Base-by-base conservation (phyloP, 306 rosid genomes). In the Erythrophleum fordii region DNA sequence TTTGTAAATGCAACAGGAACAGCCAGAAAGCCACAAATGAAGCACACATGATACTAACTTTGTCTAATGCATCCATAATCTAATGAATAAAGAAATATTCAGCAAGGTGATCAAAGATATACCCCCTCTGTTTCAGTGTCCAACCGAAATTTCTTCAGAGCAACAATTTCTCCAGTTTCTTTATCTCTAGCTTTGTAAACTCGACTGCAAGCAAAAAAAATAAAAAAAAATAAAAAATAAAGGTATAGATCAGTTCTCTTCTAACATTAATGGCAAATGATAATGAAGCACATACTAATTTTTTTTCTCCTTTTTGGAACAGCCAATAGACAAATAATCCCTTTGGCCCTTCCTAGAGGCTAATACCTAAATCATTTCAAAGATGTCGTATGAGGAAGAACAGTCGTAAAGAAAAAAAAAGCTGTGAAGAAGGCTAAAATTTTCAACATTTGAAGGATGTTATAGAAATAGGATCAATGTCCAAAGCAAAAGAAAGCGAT, bases 101-200 rank as follows among this genome's bases (percentile, higher is more conserved):
- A 10, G 25, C 56, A 51, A 31, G 22, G 42, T 53, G 49, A 74
- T 46, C 10, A 11, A 70, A 75, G 68, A 69, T 28, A 69, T 88
- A 88, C 92, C 89, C 92, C 91, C 39, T 87, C 94, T 80, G 82
- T 83, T 81, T 87, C 89, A 34, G 72, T 88, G 75, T 88, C 92
- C 91, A 85, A 83, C 18, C 91, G 87, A 77, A 88, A 80, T 79
- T 83, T 90, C 80, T 90, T 90, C 80, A 90, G 82, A 42, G 94
- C 94, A 85, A 90, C 94, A 72, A 87, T 85, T 82, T 90, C 92
- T n/a, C 91, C 92, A 9, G 91, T 88, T 76, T 29, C 73, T 42
- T 66, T 85, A 71, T 90, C 92, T 83, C 79, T 87, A 46, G 94
- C 94, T 88, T 81, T 90, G 78, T 73, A 90, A 46, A 90, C 92